Percentiles rank a stretch among this genome's conserved stretches.
Conservation (phyloP, 1,284 basidiomycete species). For the Ganoderma meredithae region DNA sequence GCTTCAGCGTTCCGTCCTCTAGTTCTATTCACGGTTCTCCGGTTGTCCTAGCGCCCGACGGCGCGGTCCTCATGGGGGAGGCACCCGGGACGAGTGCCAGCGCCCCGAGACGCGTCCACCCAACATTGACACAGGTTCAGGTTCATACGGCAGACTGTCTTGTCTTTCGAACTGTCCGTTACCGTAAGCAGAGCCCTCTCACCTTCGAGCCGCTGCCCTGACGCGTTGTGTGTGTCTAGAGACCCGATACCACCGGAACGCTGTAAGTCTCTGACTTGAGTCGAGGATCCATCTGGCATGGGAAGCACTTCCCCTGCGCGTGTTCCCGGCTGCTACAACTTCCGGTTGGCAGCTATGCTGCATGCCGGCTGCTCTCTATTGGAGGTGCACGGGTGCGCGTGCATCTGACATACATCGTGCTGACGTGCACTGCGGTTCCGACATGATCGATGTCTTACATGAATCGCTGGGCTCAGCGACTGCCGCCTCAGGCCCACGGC, state of each 20-base stretch:
- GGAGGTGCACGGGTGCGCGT: neutral
- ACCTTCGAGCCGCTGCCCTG: neutral
- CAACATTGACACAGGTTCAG: too few species aligned
- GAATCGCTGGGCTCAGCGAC: neutral
- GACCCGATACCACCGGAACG: neutral
- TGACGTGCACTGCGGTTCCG: neutral
- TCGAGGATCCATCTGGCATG: conserved; percentile 3
- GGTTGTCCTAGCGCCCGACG: neutral
- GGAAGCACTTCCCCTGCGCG: neutral
- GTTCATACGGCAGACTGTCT: neutral
- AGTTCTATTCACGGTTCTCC: neutral
- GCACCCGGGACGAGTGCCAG: neutral
- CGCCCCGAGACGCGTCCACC: neutral
- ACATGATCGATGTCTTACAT: conserved; percentile 2
- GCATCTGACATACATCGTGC: neutral
- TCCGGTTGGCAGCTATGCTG: neutral
- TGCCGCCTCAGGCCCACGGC: neutral
- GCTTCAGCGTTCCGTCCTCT: neutral
- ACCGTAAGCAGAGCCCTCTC: neutral
- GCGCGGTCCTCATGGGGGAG: neutral
- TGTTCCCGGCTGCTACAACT: neutral
- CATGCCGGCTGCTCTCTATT: neutral
- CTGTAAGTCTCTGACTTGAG: neutral
- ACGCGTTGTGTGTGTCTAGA: neutral
- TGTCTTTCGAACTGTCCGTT: neutral